phyloP scores from a whole-genome alignment of 1,284 basidiomycete species.

The Ganoderma sinense region DNA sequence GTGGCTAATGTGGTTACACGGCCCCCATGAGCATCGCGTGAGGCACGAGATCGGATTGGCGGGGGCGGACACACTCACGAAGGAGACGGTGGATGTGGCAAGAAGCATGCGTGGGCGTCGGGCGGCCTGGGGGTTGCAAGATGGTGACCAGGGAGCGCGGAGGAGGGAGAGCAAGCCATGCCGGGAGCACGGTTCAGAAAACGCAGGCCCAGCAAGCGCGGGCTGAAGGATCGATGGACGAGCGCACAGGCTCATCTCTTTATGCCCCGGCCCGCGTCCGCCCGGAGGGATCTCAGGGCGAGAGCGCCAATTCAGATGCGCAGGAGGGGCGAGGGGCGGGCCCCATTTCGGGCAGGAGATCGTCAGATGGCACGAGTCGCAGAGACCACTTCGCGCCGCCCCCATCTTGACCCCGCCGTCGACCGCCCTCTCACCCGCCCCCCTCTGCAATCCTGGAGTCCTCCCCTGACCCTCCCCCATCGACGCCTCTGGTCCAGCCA shows the following conservation, averaged over 20 bases:
- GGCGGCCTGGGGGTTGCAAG: background rate
- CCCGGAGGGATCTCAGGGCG: too few relatives aligned
- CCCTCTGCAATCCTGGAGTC: conserved; percentile 27
- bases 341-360: background rate
- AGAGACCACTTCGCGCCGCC: background rate
- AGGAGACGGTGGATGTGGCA: background rate
- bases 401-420: conserved; percentile 22
- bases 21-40: background rate
- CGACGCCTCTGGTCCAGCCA: conserved; percentile 14
- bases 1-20: background rate
- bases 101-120: background rate
- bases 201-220: background rate
- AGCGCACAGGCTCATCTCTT: background rate
- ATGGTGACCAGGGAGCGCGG: background rate
- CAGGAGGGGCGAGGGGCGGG: background rate
- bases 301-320: too few relatives aligned
- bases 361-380: background rate
- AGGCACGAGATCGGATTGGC: background rate
- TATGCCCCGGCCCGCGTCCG: background rate
- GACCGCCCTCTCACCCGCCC: conserved; percentile 15
- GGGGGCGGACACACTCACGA: background rate
- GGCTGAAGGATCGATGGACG: background rate
- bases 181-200: background rate
- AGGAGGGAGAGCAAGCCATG: background rate
- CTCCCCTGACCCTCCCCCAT: conserved; percentile 20